These are phyloP conservation scores for Asparagopsis taxiformis DNA, from an alignment of 31 red algal species.

Conservation along the genomic window DNA sequence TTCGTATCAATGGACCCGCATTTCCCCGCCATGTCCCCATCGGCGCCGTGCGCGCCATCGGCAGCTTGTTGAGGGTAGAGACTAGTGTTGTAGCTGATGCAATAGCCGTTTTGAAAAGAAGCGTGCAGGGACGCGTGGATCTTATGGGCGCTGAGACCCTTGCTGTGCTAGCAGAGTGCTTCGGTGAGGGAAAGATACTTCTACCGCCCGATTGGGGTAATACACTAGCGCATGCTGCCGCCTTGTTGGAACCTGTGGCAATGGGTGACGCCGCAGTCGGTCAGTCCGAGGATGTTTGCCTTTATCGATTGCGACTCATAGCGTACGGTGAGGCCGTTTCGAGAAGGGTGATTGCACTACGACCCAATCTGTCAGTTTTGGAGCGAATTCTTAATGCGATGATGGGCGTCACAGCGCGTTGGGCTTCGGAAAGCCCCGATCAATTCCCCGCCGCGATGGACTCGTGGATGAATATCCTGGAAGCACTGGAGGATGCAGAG, in stretches of 20 bases:
- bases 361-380: neutral
- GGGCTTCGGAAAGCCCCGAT: neutral
- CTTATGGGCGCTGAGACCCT: neutral
- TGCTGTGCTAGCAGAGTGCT: neutral
- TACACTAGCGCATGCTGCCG: neutral
- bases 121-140: neutral
- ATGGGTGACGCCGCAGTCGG: constrained; percentile 4
- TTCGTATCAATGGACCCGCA: constrained; percentile 1
- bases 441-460: neutral
- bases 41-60: constrained; percentile 12
- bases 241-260: constrained; percentile 4
- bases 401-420: constrained; percentile 6
- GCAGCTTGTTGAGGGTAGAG: constrained; percentile 1
- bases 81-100: neutral
- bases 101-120: neutral
- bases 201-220: neutral
- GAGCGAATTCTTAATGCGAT: constrained; percentile 1
- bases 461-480: neutral
- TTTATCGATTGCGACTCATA: neutral
- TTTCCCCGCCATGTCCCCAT: neutral
- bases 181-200: neutral
- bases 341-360: neutral
- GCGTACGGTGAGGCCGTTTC: constrained; percentile 2
- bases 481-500: neutral
- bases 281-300: no score